These are phyloP conservation scores for Cryptosporidium tyzzeri DNA, from an alignment of 169 alveolate genomes.

Conservation along the genomic window DNA sequence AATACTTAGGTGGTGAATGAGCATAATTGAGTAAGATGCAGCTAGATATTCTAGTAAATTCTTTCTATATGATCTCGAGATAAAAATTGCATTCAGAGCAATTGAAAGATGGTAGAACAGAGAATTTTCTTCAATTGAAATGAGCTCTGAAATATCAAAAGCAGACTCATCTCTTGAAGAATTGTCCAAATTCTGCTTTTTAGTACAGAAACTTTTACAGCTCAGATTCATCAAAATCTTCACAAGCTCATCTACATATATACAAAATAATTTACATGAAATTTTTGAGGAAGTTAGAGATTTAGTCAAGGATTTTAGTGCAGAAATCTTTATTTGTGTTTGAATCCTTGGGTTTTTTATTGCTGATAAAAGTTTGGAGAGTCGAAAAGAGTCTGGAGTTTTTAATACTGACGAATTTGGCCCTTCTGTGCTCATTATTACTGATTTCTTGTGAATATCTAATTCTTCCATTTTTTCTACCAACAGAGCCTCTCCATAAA, in stretches of 20 bases:
- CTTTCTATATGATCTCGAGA: constrained; percentile 41
- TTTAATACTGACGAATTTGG: constrained; percentile 28
- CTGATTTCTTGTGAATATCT: not conserved
- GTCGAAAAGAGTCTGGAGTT: constrained; percentile 55
- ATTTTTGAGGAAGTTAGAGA: constrained; percentile 60
- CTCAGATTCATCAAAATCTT: constrained; percentile 8
- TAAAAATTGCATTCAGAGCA: constrained; percentile 49
- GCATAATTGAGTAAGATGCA: constrained; percentile 9
- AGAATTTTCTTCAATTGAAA: constrained; percentile 25
- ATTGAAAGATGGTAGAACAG: constrained; percentile 49
- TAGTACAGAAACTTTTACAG: constrained; percentile 16
- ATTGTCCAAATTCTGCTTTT: not conserved
- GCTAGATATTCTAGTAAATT: constrained; percentile 25
- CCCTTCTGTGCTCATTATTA: not conserved
- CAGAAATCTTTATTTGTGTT: constrained; percentile 48
- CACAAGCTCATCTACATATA: constrained; percentile 37
- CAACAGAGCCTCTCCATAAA: not conserved
- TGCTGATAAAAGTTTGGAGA: constrained; percentile 35
- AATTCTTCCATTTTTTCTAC: not conserved
- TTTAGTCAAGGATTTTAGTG: constrained; percentile 7
- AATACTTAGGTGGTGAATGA: constrained; percentile 29
- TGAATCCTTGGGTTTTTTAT: constrained; percentile 62
- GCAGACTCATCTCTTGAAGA: not conserved
- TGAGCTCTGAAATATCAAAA: constrained; percentile 39
- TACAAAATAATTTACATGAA: constrained; percentile 3